Evolutionary conservation across 768 basidiomycete species (phyloP), one percentile per base, ranked within the genome.

Genomic region (Leccinum disarticulatum): DNA sequence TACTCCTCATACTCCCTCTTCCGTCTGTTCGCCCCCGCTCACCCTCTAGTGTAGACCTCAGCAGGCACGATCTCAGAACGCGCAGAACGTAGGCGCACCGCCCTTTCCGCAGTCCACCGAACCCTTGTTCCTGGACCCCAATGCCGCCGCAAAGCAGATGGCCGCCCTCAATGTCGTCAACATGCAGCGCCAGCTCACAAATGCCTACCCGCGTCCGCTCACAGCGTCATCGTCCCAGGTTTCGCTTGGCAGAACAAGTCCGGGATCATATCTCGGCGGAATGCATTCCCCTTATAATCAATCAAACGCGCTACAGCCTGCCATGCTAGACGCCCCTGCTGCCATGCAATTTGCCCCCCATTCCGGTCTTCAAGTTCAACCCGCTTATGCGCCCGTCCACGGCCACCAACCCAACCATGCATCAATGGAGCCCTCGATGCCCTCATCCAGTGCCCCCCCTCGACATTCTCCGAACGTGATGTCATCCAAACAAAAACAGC

Each of bases 121-220:
- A 58, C 73, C 77, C 61, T 68, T 77, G 56, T 83, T 83, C 77
- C 78, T 90, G 63, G 88, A 92, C 73, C 78, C 87, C 60, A 80
- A 81, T 54, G 80, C 84, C 49, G 84, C 81, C 53, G 87, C 87
- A 59, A 93, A 91, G 73, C 91, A 93, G 76, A 88, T 91, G 83
- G 87, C 88, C 31, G 87, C 87, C 10, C 83, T 92, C 64, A 85
- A 80, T 66, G 86, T 82, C 56, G 87, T 80, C 52, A 85, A 79
- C 65, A 64, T 68, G 57, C 72, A 70, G 56, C 71, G 72, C 17
- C 80, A 83, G 66, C 82, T 84, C 69, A 79, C 85, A 75, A 81
- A 83, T 64, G 76, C 79, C 60, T 83, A 82, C 68, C 84, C 82
- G 63, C 80, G 77, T 61, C 75, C 61, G 64, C 73, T 72, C 64